Conservation (phyloP, 495 filamentous ascomycete species). For the Umbilicaria muhlenbergii region DNA sequence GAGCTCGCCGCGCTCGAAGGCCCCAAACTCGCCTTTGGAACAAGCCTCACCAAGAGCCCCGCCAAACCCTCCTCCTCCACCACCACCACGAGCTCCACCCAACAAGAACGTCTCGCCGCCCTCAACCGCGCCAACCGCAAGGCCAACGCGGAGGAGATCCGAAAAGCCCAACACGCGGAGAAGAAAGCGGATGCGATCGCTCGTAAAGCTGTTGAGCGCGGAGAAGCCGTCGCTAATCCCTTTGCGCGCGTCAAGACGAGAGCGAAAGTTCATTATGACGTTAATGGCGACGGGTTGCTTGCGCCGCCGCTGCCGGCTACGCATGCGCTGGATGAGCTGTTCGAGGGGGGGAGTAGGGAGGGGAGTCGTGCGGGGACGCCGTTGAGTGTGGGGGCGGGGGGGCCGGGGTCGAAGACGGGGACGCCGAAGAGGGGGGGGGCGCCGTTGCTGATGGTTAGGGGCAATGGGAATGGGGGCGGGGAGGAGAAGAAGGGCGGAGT, state of each 20-base stretch:
- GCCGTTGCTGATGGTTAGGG: constrained; percentile 14
- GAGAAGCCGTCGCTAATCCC: constrained; percentile 33
- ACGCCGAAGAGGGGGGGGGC: constrained; percentile 22
- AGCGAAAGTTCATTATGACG: constrained; percentile 46
- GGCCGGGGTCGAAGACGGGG: constrained; percentile 12
- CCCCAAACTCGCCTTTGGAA: constrained; percentile 55
- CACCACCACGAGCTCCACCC: constrained; percentile 18
- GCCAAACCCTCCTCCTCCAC: constrained; percentile 25
- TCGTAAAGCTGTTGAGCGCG: constrained; percentile 40
- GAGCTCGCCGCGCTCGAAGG: constrained; percentile 52
- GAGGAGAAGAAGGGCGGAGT: constrained; percentile 37
- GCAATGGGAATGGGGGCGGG: constrained; percentile 20
- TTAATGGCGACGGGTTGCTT: constrained; percentile 18
- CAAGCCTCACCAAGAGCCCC: constrained; percentile 28
- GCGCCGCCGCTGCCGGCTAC: constrained; percentile 10
- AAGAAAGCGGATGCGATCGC: constrained; percentile 32
- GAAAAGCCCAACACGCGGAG: constrained; percentile 73
- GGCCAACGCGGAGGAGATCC: constrained; percentile 63
- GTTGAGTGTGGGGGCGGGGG: constrained; percentile 13
- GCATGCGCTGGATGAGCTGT: constrained; percentile 15
- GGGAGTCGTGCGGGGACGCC: constrained; percentile 33
- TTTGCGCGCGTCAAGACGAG: constrained; percentile 46
- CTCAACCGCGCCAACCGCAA: constrained; percentile 67
- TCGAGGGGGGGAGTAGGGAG: constrained; percentile 19
- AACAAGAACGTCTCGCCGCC: constrained; percentile 61